phyloP scores from a whole-genome alignment of 768 basidiomycete species.

The Tephrocybe sp. region DNA sequence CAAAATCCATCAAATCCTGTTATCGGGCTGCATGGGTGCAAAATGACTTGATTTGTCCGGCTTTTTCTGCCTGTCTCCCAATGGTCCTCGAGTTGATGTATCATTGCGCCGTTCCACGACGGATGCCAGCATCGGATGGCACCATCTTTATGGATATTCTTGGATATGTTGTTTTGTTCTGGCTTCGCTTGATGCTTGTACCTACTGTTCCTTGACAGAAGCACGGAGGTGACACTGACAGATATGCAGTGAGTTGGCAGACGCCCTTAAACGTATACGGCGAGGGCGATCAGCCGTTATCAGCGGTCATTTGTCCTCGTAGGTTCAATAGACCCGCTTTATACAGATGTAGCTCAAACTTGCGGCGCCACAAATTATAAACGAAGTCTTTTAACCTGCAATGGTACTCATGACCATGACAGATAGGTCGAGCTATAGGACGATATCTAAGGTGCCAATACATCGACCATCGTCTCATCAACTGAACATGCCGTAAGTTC shows the following conservation, averaged over 20 bases:
- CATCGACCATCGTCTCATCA: background rate
- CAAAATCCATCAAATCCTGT: slow-evolving; percentile 16
- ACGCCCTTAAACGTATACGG: background rate
- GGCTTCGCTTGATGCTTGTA: background rate
- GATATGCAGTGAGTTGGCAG: slow-evolving; percentile 14
- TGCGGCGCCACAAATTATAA: slow-evolving; percentile 4
- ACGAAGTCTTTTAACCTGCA: background rate
- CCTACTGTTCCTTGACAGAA: slow-evolving; percentile 14
- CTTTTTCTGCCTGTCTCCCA: background rate
- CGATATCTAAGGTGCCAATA: too few relatives aligned
- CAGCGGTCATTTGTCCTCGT: slow-evolving; percentile 6
- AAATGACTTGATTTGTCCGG: background rate
- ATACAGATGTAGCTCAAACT: background rate
- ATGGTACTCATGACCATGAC: background rate
- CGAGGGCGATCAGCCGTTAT: slow-evolving; percentile 14
- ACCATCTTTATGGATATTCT: background rate
- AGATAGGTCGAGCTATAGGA: too few relatives aligned
- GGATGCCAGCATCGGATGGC: background rate
- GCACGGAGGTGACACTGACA: slow-evolving; percentile 6
- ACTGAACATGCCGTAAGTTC: background rate
- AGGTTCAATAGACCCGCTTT: background rate
- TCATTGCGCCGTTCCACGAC: background rate
- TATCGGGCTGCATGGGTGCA: background rate
- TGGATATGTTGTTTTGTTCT: background rate
- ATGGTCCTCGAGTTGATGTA: background rate